Evolutionary conservation across 1,284 basidiomycete genomes (phyloP).

Genomic region (Ceratobasidium sp.): DNA sequence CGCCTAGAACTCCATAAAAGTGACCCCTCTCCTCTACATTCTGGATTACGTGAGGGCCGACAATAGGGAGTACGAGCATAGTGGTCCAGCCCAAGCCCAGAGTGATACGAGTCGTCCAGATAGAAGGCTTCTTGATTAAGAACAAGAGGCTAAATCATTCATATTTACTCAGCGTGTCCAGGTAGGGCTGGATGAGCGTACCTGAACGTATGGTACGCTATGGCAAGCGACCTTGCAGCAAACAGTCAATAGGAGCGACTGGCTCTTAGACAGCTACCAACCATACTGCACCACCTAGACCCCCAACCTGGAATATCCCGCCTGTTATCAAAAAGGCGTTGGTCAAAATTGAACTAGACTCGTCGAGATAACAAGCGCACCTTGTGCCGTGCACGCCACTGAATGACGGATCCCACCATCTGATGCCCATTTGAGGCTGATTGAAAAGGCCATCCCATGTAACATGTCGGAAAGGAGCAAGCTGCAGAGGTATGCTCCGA

Average conservation of each 20-base stretch:
- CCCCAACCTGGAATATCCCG: constrained; percentile 23
- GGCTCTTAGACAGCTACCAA: neutral
- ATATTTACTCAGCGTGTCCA: neutral
- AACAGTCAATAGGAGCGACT: too few relatives aligned
- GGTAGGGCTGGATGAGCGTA: neutral
- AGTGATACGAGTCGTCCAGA: constrained; percentile 1
- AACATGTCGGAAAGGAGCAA: constrained; percentile 30
- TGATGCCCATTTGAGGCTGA: constrained; percentile 34
- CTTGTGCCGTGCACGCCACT: constrained; percentile 27
- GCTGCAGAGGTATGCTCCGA: constrained; percentile 15
- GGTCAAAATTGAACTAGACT: neutral
- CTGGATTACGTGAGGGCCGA: too few relatives aligned
- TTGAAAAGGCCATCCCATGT: neutral
- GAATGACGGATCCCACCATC: constrained; percentile 26
- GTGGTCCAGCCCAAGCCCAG: constrained; percentile 4
- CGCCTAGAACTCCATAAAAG: too few relatives aligned
- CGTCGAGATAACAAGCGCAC: neutral
- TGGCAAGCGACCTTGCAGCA: constrained; percentile 27
- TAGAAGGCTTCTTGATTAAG: constrained; percentile 26
- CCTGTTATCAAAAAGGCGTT: neutral
- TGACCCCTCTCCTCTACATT: too few relatives aligned
- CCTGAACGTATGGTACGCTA: constrained; percentile 10
- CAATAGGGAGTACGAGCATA: constrained; percentile 16
- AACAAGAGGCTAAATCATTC: constrained; percentile 14
- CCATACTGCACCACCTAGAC: constrained; percentile 28